Base-by-base conservation (phyloP, 2,329 filamentous ascomycete genomes). In the Penicillium sp. region DNA sequence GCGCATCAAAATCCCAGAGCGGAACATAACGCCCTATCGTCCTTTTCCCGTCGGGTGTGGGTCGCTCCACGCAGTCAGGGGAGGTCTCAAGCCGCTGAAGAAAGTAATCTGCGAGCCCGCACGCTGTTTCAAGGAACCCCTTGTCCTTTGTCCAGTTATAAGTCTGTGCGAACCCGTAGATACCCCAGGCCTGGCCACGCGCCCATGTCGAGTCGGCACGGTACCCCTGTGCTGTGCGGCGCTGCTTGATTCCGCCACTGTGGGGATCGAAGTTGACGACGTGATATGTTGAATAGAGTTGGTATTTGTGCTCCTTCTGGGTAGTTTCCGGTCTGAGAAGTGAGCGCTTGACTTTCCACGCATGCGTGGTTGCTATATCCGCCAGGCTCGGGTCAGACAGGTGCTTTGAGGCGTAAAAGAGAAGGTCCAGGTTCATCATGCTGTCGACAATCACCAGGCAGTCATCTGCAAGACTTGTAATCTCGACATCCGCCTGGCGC, bases 121-220 rank as follows among this genome's bases (percentile, higher is more conserved):
- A 56, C 5, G 68, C 61, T 11, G 61, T 58, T 3, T 61, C 47
- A 1, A 71, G 54, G 69, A 79, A 67, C 63, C 71, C 38, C 4
- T 9, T 56, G 3, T 67, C 55, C 38, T 64, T 66, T 1, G 69
- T 69, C 78, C 79, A 80, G 19, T 63, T 67, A 56, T 78, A 81
- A 1, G 78, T 79, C 63, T 82, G 79, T 0, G 77, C 75, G 51
- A 70, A 76, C 1, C 73, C 73, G 3, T 71, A n/a, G 35, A 72
- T 66, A 1, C 54, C 69, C 70, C 70, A 72, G 5, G 70, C 67
- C 54, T 72, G 69, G 1, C 69, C 69, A 5, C 70, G 63, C 2
- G 64, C 59, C 68, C 70, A 73, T 17, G 69, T 71, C 3, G 70
- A 72, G 44, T 60, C 53, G 26, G 66, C 64, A 7, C 49, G 31